Base-by-base conservation (phyloP, 139 green algal genomes). In the Closterium sp. region DNA sequence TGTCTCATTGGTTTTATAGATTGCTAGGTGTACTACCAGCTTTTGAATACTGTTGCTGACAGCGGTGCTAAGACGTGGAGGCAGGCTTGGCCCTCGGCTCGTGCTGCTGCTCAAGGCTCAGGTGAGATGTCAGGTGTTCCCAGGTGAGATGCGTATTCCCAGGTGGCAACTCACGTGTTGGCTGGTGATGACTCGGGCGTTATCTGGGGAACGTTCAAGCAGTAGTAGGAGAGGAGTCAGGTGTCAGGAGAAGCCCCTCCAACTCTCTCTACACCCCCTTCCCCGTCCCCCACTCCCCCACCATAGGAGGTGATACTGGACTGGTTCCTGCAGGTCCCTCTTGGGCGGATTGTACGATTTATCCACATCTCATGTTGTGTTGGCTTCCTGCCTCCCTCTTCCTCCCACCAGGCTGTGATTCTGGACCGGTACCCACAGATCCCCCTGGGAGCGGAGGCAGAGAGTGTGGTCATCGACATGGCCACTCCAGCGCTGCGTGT, bases 381-480 rank as follows among this genome's bases (percentile, higher is more conserved):
- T n/a, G n/a, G n/a, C n/a, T n/a, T n/a, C 64, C 64, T 35, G 35
- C 86, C n/a, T 34, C 81, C 7, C 81, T 85, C 21, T 32, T 2
- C 83, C 30, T 34, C 83, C 83, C n/a, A 5, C 28, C 64, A 92
- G 89, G 89, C 76, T 4, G 31, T 90, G 66, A 87, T 93, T 32
- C 90, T 90, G 28, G 33, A 90, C 25, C 66, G 90, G 7, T 88
- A 93, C 76, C 90, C 90, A 4, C 35, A 93, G 43, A 90, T 93
- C 30, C 84, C 36, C 2, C 90, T 93, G 8, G 31, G 33, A 12
- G 23, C 36, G 8, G 76, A 93, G 30, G 85, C 90, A 43, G 90
- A 93, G 36, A 36, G 31, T 19, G 34, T 88, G 23, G 90, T 93
- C 1, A 93, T 93, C 21, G 85, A 86, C 35, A 86, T 86, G 28